Conservation (phyloP, 2,329 filamentous ascomycete species). For the Penicillium polonicum region DNA sequence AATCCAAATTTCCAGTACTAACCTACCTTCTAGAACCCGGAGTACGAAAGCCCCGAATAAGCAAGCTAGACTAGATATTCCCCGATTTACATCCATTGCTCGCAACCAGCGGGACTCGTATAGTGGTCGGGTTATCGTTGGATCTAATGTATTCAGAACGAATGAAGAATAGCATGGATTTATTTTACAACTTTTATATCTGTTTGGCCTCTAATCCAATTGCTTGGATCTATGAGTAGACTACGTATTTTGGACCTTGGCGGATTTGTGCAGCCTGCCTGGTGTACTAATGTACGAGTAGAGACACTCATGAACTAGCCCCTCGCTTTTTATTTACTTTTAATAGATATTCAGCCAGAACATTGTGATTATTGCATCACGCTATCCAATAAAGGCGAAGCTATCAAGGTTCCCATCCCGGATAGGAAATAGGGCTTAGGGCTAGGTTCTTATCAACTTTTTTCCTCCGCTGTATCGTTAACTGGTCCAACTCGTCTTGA, state of each 20-base stretch:
- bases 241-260: background rate
- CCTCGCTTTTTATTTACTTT: background rate
- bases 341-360: background rate
- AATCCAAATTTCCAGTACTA: constrained; percentile 19
- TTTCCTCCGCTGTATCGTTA: constrained; percentile 23
- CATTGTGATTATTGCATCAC: background rate
- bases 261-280: background rate
- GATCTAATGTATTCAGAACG: constrained; percentile 39
- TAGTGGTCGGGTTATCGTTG: constrained; percentile 28
- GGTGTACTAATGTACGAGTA: background rate
- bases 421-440: constrained; percentile 43
- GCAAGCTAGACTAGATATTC: constrained; percentile 23
- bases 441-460: constrained; percentile 35
- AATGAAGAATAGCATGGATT: constrained; percentile 34
- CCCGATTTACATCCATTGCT: constrained; percentile 19
- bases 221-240: constrained; percentile 11
- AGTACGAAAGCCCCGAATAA: constrained; percentile 45
- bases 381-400: background rate
- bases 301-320: background rate
- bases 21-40: constrained; percentile 43
- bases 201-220: constrained; percentile 3
- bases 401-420: constrained; percentile 17
- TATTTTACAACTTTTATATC: constrained; percentile 19
- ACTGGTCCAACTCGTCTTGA: constrained; percentile 3
- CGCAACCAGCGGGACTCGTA: constrained; percentile 18